Base-by-base conservation (phyloP, 495 filamentous ascomycete species). In the Aspergillus campestris region DNA sequence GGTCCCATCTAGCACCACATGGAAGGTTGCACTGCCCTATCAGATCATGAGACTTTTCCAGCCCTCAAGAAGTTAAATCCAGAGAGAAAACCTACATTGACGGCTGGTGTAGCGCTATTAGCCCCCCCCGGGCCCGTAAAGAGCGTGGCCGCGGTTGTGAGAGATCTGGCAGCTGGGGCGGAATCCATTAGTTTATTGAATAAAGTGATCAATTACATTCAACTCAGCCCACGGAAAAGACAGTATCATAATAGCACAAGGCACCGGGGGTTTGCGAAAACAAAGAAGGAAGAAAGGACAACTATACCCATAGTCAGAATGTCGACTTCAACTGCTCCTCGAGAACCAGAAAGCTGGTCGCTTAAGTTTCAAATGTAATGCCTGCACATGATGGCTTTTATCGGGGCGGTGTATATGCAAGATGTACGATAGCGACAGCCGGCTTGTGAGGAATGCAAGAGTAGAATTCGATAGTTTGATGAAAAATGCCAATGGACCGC, bases 21-120 rank as follows among this genome's bases (percentile, higher is more conserved):
- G 74, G 65, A 84, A 90, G 42, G 79, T 74, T 41, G 85, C 69
- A 58, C 75, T 74, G 47, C 73, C 68, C 83, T 87, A 50, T 29
- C 44, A 40, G 11, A 34, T 38, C 34, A 18, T 48, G 30, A 55
- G 51, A 13, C 28, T 46, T 35, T 36, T 12, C 10, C 24, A 14
- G n/a, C 15, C 12, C 24, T 40, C 8, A 30, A 43, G 8, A 13
- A n/a, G n/a, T 30, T 6, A 24, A 33, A 24, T 40, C 31, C 14
- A 31, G 37, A 40, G n/a, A 32, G 28, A 45, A 38, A 45, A 57
- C 61, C 48, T 58, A 69, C 64, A 59, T 57, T 61, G 39, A 69
- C 56, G 31, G 60, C 52, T 0, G 63, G 48, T 6, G 64, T 60
- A 11, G 52, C 51, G 48, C 69, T 69, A 0, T 51, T 59, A 33